A percentile compares a stretch with the other conserved stretches of the same genome.
phyloP scores from a whole-genome alignment of 1,284 basidiomycete genomes.

The Apiotrichum domesticum region DNA sequence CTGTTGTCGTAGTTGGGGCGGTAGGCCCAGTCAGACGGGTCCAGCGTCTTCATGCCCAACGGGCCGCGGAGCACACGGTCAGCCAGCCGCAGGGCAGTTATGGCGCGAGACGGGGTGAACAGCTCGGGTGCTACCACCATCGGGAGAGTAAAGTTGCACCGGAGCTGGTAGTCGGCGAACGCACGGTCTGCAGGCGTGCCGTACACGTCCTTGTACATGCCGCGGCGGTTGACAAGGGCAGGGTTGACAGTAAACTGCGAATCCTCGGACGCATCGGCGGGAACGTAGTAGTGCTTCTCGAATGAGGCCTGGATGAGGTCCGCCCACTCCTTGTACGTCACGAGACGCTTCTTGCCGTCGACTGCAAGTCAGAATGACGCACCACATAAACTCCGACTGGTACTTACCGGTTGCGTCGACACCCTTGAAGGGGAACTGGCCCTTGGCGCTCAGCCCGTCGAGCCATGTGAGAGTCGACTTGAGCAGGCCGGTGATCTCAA shows the following conservation, averaged over 20 bases:
- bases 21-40: constrained; percentile 77
- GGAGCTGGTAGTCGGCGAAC: constrained; percentile 94
- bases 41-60: constrained; percentile 89
- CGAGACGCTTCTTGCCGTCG: constrained; percentile 60
- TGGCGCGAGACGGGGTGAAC: constrained; percentile 73
- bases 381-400: too few species aligned
- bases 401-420: constrained; percentile 70
- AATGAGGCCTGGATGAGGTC: constrained; percentile 78
- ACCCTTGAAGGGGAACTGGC: constrained; percentile 83
- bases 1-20: constrained; percentile 84
- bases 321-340: constrained; percentile 88
- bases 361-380: constrained; percentile 50
- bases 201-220: constrained; percentile 97
- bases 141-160: constrained; percentile 87
- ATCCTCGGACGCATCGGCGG: constrained; percentile 70
- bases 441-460: constrained; percentile 58
- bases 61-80: constrained; percentile 72
- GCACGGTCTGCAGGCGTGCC: constrained; percentile 78
- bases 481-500: constrained; percentile 89
- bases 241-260: constrained; percentile 64
- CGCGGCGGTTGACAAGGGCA: constrained; percentile 74
- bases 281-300: constrained; percentile 85
- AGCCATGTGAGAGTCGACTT: constrained; percentile 93
- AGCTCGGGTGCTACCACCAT: constrained; percentile 97
- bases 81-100: constrained; percentile 67